Conservation (phyloP, 495 filamentous ascomycete genomes). For the Cenococcum geophilum region DNA sequence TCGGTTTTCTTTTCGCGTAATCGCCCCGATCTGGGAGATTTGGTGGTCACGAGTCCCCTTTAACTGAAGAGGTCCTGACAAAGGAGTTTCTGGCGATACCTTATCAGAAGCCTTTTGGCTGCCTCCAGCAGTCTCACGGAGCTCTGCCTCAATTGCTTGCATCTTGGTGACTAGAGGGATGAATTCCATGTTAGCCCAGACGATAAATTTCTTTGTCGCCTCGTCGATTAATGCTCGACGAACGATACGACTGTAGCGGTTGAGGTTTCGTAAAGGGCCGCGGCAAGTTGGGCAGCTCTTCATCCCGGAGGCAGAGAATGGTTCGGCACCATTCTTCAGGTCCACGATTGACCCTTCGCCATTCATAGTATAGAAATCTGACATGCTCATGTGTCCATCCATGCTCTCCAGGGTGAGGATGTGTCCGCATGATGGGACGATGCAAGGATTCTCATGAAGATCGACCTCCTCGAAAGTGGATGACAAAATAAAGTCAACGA, state of each 20-base stretch:
- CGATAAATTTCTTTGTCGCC: conserved; percentile 60
- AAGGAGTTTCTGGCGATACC: background rate
- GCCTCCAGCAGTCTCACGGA: conserved; percentile 12
- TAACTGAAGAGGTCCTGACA: background rate
- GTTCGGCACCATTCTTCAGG: conserved; percentile 18
- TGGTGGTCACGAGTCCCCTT: background rate
- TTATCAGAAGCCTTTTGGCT: no score
- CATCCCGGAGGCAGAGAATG: conserved; percentile 50
- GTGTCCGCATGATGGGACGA: conserved; percentile 64
- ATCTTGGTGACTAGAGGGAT: conserved; percentile 38
- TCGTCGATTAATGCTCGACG: conserved; percentile 60
- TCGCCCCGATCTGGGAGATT: background rate
- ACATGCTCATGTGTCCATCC: conserved; percentile 61
- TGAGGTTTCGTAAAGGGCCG: conserved; percentile 53
- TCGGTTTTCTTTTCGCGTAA: conserved; percentile 13
- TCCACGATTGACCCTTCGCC: background rate
- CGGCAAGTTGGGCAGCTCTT: conserved; percentile 60
- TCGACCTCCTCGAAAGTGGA: conserved; percentile 52
- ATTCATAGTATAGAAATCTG: conserved; percentile 45
- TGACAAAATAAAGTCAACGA: conserved; percentile 51
- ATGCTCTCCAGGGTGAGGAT: conserved; percentile 56
- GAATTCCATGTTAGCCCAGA: conserved; percentile 46
- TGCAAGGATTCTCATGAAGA: conserved; percentile 52
- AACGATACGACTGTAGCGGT: conserved; percentile 63
- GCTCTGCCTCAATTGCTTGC: background rate